phyloP scores from a whole-genome alignment of 257 asterid genomes.

The Solanum pinnatisectum region DNA sequence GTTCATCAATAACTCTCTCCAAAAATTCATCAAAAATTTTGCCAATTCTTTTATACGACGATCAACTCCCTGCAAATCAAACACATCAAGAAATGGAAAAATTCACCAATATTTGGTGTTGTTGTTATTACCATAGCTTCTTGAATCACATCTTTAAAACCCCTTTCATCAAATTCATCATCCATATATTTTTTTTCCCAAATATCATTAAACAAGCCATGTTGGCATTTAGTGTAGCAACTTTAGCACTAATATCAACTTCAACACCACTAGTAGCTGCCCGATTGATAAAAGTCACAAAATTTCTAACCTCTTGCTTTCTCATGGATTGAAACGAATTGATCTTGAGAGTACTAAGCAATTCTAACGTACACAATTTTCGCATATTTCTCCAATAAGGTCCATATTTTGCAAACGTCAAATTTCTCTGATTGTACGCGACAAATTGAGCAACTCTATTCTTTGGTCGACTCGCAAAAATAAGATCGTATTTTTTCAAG shows the following conservation, averaged over 20 bases:
- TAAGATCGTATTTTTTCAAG: conserved; percentile 7
- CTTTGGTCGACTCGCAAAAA: conserved; percentile 1
- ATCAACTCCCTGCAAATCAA: conserved; percentile 10
- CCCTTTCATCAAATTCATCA: background rate
- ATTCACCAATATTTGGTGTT: conserved; percentile 5
- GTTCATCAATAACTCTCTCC: conserved; percentile 1
- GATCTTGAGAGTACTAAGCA: conserved; percentile 1
- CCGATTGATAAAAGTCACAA: background rate
- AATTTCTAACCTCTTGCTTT: background rate
- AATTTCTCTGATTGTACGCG: background rate
- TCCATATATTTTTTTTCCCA: conserved; percentile 10
- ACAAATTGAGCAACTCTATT: background rate
- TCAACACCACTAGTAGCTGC: background rate
- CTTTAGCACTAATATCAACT: conserved; percentile 2
- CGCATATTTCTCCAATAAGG: conserved; percentile 13
- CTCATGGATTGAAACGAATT: conserved; percentile 7
- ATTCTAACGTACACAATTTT: background rate
- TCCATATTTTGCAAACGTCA: background rate
- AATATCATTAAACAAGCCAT: conserved; percentile 11
- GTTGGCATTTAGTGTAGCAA: background rate
- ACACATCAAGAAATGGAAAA: background rate
- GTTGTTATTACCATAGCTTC: background rate
- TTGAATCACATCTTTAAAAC: background rate
- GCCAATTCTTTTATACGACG: background rate
- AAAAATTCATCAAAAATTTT: conserved; percentile 1